A percentile compares a stretch with the other conserved stretches of the same genome.
These are phyloP conservation scores for Colletotrichum endophyticum DNA, from an alignment of 2,329 filamentous ascomycete genomes.

Conservation along the genomic window DNA sequence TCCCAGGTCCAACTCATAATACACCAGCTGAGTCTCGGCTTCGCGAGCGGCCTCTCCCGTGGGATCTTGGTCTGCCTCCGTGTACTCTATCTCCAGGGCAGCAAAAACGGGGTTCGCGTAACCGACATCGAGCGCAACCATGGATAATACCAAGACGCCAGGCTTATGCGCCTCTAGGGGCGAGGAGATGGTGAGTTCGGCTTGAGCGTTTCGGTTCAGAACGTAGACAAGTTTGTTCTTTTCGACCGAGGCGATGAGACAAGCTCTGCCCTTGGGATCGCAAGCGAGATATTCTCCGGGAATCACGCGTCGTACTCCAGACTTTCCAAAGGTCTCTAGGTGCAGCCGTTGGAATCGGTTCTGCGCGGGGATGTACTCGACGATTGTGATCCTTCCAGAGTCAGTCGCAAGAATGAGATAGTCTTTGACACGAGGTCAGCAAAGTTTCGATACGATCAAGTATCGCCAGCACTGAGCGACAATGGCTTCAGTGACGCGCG, in stretches of 20 bases:
- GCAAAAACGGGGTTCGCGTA: conserved; percentile 98
- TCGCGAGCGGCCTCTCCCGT: conserved; percentile 82
- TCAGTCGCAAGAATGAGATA: conserved; percentile 95
- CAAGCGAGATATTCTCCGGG: conserved; percentile 96
- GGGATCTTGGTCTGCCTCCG: conserved; percentile 88
- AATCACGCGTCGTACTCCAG: conserved; percentile 88
- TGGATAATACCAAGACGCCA: conserved; percentile 85
- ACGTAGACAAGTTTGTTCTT: conserved; percentile 99
- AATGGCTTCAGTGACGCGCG: background rate
- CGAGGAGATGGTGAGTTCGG: conserved; percentile 94
- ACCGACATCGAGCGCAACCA: conserved; percentile 90
- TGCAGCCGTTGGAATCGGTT: conserved; percentile 91
- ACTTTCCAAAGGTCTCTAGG: conserved; percentile 98
- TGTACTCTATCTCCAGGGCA: conserved; percentile 91
- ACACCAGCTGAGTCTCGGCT: conserved; percentile 88
- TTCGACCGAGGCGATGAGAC: conserved; percentile 90
- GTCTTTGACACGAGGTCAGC: conserved; percentile 61
- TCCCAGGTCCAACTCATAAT: conserved; percentile 96
- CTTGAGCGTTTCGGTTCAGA: conserved; percentile 92
- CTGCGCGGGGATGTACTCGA: conserved; percentile 87
- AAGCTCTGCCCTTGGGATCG: conserved; percentile 94
- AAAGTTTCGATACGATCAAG: conserved; percentile 17
- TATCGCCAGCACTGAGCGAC: background rate
- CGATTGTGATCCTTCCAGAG: conserved; percentile 90
- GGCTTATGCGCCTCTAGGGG: conserved; percentile 95